phyloP scores from a whole-genome alignment of 441 rosid genomes.

The Euphorbia schlechtendalii region DNA sequence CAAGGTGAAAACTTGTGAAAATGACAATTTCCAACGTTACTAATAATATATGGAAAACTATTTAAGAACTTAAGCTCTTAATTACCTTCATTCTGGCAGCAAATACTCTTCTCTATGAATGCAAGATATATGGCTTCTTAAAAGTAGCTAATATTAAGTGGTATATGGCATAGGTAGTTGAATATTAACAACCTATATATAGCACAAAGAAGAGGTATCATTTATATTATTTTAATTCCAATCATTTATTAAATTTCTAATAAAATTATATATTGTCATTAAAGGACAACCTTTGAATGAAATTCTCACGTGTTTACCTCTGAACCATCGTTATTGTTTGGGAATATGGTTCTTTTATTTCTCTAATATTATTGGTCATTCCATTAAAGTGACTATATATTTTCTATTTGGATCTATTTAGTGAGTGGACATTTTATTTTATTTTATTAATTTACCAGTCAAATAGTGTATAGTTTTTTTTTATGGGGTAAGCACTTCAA shows the following conservation, averaged over 20 bases:
- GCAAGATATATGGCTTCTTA: neutral
- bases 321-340: slow-evolving; percentile 31
- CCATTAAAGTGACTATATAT: slow-evolving; percentile 1
- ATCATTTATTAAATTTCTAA: neutral
- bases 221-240: slow-evolving; percentile 11
- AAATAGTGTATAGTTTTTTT: slow-evolving; percentile 1
- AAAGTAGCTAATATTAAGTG: no score
- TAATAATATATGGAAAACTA: no score
- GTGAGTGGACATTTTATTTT: neutral
- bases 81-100: slow-evolving; percentile 16
- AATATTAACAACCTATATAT: slow-evolving; percentile 26
- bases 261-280: neutral
- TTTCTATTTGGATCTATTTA: neutral
- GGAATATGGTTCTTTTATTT: slow-evolving; percentile 38
- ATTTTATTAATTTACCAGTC: slow-evolving; percentile 9
- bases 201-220: slow-evolving; percentile 1
- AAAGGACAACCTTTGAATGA: slow-evolving; percentile 23
- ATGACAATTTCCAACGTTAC: no score
- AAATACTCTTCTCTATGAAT: slow-evolving; percentile 5
- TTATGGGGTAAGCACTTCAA: slow-evolving; percentile 7
- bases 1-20: no score
- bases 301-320: slow-evolving; percentile 24
- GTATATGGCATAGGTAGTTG: slow-evolving; percentile 8
- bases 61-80: neutral
- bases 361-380: neutral